Conservation (phyloP, 805 yeast genomes). For the Sugiyamaella chiloensis region DNA sequence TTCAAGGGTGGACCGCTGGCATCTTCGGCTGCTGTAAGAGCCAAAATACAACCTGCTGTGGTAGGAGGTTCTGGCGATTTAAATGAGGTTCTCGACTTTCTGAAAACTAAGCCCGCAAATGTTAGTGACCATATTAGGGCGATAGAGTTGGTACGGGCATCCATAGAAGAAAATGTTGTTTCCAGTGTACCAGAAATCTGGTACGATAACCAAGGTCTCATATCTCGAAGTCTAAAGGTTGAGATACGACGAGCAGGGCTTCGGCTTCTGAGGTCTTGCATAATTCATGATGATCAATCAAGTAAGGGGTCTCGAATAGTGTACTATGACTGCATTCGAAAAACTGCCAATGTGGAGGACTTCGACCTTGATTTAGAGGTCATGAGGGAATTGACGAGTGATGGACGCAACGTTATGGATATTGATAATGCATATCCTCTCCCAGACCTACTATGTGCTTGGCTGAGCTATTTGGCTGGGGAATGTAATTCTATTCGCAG, state of each 20-base stretch:
- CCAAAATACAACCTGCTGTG: conserved; percentile 24
- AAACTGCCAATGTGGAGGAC: conserved; percentile 48
- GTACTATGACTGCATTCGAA: conserved; percentile 60
- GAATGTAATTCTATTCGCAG: conserved; percentile 32
- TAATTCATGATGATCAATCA: conserved; percentile 45
- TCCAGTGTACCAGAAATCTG: conserved; percentile 70
- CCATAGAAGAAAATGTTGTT: conserved; percentile 50
- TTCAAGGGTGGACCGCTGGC: conserved; percentile 24
- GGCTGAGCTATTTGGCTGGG: conserved; percentile 36
- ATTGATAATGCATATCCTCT: conserved; percentile 44
- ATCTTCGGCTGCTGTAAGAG: conserved; percentile 8
- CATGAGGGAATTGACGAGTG: conserved; percentile 45
- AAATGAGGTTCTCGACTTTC: conserved; percentile 30
- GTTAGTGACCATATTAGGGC: conserved; percentile 42
- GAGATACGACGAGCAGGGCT: conserved; percentile 49
- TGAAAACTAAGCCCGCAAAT: conserved; percentile 22
- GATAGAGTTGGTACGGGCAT: conserved; percentile 47
- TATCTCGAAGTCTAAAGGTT: conserved; percentile 37
- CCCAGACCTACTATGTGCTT: conserved; percentile 36
- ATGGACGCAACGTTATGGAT: conserved; percentile 54
- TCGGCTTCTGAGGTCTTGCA: conserved; percentile 53
- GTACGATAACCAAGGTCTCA: conserved; percentile 60
- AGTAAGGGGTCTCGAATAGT: conserved; percentile 47
- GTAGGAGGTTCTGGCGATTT: conserved; percentile 35
- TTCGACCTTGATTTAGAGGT: conserved; percentile 49